These are phyloP conservation scores for Eucalyptus pauciflora DNA, from an alignment of 345 rosid species.

Conservation along the genomic window DNA sequence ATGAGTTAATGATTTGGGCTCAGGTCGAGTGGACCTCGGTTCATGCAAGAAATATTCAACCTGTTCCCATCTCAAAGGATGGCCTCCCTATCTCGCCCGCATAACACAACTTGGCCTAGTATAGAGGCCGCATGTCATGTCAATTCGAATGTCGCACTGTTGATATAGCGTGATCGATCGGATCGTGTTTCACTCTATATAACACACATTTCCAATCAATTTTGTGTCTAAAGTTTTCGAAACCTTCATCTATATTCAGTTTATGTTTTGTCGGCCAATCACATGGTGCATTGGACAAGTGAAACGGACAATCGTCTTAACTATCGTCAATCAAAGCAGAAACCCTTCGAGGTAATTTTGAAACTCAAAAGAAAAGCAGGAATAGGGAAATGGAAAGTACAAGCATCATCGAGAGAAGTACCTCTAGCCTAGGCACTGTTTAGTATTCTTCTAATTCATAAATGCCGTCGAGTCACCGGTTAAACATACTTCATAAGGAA, in stretches of 20 bases:
- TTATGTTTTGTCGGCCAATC: background rate
- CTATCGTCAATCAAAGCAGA: background rate
- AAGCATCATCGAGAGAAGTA: background rate
- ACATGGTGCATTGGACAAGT: background rate
- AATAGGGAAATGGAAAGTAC: background rate
- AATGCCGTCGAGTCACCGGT: fast-evolving
- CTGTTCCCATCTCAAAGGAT: background rate
- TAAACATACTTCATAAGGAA: background rate
- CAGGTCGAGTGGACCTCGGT: background rate
- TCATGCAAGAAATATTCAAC: background rate
- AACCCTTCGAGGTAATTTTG: background rate
- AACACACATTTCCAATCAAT: background rate
- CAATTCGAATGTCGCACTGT: background rate
- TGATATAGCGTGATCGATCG: fast-evolving
- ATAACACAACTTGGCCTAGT: background rate
- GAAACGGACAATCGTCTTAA: background rate
- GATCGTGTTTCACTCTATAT: background rate
- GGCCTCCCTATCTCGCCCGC: background rate
- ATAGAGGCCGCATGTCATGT: background rate
- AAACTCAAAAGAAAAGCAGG: background rate
- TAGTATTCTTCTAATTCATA: background rate
- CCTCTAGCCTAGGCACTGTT: background rate
- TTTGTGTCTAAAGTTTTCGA: background rate
- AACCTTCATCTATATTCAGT: background rate
- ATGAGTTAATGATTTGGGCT: background rate